Conservation (phyloP, 1,139 yeast genomes). For the Eremothecium cymbalariae region DNA sequence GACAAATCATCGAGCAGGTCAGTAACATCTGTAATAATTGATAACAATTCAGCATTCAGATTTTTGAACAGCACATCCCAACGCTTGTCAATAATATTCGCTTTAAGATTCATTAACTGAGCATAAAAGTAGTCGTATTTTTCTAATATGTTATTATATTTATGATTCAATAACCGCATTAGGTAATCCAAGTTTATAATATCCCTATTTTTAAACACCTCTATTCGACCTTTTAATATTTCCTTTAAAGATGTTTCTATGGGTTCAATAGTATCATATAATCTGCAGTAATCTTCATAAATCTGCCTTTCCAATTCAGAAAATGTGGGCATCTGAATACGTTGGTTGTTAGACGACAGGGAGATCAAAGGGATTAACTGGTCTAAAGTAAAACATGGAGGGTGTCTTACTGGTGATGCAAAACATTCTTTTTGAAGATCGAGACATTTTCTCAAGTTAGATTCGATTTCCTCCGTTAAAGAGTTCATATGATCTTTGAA, state of each 20-base stretch:
- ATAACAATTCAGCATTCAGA: conserved; percentile 36
- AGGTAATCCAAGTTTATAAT: conserved; percentile 17
- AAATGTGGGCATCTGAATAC: conserved; percentile 32
- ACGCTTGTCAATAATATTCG: conserved; percentile 43
- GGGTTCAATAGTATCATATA: conserved; percentile 29
- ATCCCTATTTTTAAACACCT: conserved; percentile 28
- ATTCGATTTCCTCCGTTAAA: conserved; percentile 43
- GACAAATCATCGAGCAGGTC: conserved; percentile 24
- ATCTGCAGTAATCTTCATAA: conserved; percentile 32
- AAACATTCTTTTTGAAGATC: conserved; percentile 37
- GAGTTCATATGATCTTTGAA: conserved; percentile 44
- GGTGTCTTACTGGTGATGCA: conserved; percentile 38
- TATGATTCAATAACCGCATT: conserved; percentile 31
- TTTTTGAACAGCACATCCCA: conserved; percentile 49
- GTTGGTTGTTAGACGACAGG: conserved; percentile 28
- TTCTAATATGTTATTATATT: conserved; percentile 36
- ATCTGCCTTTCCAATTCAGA: conserved; percentile 35
- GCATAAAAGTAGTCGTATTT: conserved; percentile 38
- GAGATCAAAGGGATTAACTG: conserved; percentile 38
- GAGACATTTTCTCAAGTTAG: conserved; percentile 37
- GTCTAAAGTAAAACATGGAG: conserved; percentile 38
- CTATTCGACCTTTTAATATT: conserved; percentile 48
- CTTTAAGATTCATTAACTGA: conserved; percentile 38
- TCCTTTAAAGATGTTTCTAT: conserved; percentile 45
- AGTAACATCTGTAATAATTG: conserved; percentile 31